These are phyloP conservation scores for Akanthomyces dipterigenus DNA, from an alignment of 2,329 filamentous ascomycete genomes.

Conservation along the genomic window DNA sequence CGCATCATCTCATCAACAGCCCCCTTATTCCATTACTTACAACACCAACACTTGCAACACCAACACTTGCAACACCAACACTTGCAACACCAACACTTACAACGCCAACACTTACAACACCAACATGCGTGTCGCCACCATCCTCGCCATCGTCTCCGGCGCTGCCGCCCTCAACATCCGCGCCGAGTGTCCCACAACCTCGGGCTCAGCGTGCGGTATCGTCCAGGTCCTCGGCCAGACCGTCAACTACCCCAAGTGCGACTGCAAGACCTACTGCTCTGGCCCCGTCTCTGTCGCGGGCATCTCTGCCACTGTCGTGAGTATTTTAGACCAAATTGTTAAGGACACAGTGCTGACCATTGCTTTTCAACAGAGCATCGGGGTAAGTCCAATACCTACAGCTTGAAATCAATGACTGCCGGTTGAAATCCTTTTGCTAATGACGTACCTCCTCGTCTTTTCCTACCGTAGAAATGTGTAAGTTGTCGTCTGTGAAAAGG, in stretches of 20 bases:
- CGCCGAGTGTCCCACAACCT: slow-evolving; percentile 8
- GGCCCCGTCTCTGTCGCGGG: background rate
- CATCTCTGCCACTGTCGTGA: slow-evolving; percentile 6
- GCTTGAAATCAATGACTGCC: background rate
- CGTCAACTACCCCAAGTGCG: slow-evolving; percentile 9
- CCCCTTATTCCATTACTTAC: background rate
- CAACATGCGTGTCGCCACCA: slow-evolving; percentile 6
- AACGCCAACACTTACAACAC: background rate
- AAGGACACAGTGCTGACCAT: background rate
- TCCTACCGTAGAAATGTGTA: background rate
- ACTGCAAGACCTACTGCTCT: slow-evolving; percentile 1
- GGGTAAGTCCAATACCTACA: slow-evolving; percentile 4
- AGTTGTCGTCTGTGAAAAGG: background rate
- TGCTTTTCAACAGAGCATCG: background rate
- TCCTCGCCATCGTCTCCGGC: slow-evolving; percentile 8
- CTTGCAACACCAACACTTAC: background rate
- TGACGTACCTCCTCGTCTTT: background rate
- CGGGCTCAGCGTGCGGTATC: slow-evolving; percentile 7
- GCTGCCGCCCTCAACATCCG: slow-evolving; percentile 4
- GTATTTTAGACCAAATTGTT: background rate
- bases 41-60: background rate
- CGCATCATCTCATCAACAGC: background rate
- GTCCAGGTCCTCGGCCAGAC: background rate
- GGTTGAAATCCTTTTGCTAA: slow-evolving; percentile 1
- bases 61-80: background rate